Base-by-base conservation (phyloP, 2,329 filamentous ascomycete species). In the Penicillium sp. region DNA sequence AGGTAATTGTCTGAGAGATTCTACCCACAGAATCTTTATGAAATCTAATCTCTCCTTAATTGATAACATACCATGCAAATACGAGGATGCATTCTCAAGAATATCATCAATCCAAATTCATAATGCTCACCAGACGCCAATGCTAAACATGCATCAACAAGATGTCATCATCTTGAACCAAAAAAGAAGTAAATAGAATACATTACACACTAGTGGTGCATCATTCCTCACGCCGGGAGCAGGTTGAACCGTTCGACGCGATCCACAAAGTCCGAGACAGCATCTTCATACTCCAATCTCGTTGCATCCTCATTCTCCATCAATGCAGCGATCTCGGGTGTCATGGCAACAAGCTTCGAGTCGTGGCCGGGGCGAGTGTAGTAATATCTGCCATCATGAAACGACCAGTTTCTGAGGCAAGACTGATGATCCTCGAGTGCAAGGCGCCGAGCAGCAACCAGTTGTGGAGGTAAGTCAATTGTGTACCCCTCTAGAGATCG, bases 381-480 rank as follows among this genome's bases (percentile, higher is more conserved):
- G 65, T 77, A 83, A 60, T 84, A 80, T 52, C 70, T 75, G 1
- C 72, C 76, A 33, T 76, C 72, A 52, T 77, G 74, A 7, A 68
- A 62, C 22, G 77, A 77, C 83, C 83, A 86, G 36, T 78, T 80
- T 1, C 72, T 70, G 18, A 85, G 64, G 41, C 77, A 77, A 1
- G 77, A 69, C 37, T 75, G 68, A 3, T 86, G 66, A 27, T 82
- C 79, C 36, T 75, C 76, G 2, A 70, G 70, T 3, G 77, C 73
- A 40, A 76, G 73, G 5, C 59, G 55, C 56, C 72, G 70, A 22
- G 73, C 61, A 3, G 55, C 55, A 18, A 44, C 13, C 5, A 66
- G 41, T 10, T 67, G 58, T 4, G 60, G 52, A 2, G 64, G 58
- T 56, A 41, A 72, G 65, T 9, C 58, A 46, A 47, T 68, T 68